phyloP scores from a whole-genome alignment of 768 basidiomycete genomes.

The Sutorius australiensis region DNA sequence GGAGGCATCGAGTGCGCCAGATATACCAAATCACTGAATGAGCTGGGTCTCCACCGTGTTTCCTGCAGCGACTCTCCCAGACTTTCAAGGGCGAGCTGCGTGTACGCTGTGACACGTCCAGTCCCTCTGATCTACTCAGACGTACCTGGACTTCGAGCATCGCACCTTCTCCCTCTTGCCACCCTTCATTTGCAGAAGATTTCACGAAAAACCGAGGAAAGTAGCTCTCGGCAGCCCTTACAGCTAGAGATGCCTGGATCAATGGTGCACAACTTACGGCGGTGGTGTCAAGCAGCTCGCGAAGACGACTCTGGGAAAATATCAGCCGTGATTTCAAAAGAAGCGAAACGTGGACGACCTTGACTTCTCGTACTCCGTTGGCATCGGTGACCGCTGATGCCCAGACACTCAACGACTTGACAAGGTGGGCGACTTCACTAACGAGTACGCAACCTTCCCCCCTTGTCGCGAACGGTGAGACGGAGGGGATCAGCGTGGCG shows the following conservation, averaged over 20 bases:
- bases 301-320: constrained; percentile 25
- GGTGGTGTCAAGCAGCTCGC: constrained; percentile 35
- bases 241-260: constrained; percentile 44
- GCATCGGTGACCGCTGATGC: not conserved
- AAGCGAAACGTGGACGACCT: constrained; percentile 8
- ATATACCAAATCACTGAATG: constrained; percentile 28
- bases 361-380: constrained; percentile 12
- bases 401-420: constrained; percentile 17
- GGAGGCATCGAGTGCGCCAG: constrained; percentile 20
- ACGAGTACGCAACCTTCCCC: constrained; percentile 21
- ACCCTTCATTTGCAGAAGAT: constrained; percentile 31
- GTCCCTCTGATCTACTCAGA: not conserved
- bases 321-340: not conserved
- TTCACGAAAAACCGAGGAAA: constrained; percentile 44
- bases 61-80: constrained; percentile 25
- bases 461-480: constrained; percentile 11
- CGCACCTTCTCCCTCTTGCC: constrained; percentile 39
- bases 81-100: constrained; percentile 31
- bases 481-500: constrained; percentile 10
- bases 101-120: not conserved
- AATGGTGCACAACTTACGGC: constrained; percentile 35
- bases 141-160: constrained; percentile 41
- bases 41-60: constrained; percentile 17
- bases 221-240: constrained; percentile 41
- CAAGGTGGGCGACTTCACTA: constrained; percentile 14